These are phyloP conservation scores for Penicillium sp. DNA, from an alignment of 2,329 filamentous ascomycete genomes.

Conservation along the genomic window DNA sequence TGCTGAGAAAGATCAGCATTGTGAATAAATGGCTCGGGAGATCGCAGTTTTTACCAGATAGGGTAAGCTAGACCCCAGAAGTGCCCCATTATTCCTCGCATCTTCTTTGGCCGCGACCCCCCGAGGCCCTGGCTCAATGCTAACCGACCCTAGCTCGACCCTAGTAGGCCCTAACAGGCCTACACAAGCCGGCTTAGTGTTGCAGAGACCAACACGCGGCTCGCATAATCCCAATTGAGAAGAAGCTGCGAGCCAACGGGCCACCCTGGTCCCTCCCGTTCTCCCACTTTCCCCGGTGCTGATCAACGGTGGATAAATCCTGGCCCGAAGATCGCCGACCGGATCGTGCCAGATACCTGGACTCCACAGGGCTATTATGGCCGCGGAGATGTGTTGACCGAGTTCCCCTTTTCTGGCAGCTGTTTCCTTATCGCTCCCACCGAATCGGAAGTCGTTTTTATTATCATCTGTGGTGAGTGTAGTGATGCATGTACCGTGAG, in stretches of 20 bases:
- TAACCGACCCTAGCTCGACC: not conserved
- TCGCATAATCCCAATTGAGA: not conserved
- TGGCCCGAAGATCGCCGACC: not conserved
- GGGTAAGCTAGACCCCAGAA: not conserved
- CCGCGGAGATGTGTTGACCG: not conserved
- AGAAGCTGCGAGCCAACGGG: not conserved
- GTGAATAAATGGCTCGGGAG: not conserved
- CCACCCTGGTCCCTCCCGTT: not conserved
- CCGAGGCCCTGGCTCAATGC: not conserved
- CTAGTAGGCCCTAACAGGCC: not conserved
- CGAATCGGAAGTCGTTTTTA: not conserved
- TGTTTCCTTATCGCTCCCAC: not conserved
- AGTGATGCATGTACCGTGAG: not conserved
- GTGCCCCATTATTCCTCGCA: not conserved
- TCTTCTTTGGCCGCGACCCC: not conserved
- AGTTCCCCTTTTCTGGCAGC: not conserved
- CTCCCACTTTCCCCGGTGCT: not conserved
- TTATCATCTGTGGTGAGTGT: not conserved
- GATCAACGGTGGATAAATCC: not conserved
- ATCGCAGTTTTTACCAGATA: not conserved
- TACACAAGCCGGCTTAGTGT: not conserved
- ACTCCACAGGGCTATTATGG: not conserved
- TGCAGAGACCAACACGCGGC: not conserved
- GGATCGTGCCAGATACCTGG: not conserved
- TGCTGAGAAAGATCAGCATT: not conserved